Conservation (phyloP, 2,329 filamentous ascomycete genomes). For the Ophiostoma piceae region DNA sequence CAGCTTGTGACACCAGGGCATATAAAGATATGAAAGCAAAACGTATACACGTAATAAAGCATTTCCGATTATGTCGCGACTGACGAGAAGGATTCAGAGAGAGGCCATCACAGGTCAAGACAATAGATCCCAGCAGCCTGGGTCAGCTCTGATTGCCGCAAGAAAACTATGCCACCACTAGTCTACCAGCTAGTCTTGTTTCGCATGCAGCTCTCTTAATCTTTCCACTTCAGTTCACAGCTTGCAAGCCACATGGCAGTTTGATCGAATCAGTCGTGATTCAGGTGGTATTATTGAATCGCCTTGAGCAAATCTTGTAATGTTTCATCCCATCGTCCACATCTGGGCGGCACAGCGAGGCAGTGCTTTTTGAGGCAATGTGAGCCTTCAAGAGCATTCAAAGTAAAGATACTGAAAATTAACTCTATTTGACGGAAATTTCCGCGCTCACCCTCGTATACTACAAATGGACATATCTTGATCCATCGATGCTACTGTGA, state of each 20-base stretch:
- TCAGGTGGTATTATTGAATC: neutral
- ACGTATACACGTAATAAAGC: neutral
- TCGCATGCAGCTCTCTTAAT: neutral
- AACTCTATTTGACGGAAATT: neutral
- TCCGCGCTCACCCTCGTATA: neutral
- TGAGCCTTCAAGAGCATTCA: neutral
- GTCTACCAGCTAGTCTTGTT: neutral
- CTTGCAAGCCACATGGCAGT: neutral
- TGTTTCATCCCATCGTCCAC: neutral
- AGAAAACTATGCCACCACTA: neutral
- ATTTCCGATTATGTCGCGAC: neutral
- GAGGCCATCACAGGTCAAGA: neutral
- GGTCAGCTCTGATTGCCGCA: neutral
- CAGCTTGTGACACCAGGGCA: neutral
- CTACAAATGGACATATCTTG: neutral
- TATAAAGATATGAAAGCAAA: neutral
- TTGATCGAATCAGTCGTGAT: neutral
- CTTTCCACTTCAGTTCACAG: neutral
- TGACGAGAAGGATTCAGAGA: neutral
- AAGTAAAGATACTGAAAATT: neutral
- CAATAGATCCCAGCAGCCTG: neutral
- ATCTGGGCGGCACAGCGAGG: neutral
- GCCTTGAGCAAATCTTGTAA: neutral
- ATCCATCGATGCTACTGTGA: neutral
- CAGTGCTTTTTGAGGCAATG: neutral